phyloP scores from a whole-genome alignment of 768 basidiomycete genomes.

The Tricholoma furcatifolium region DNA sequence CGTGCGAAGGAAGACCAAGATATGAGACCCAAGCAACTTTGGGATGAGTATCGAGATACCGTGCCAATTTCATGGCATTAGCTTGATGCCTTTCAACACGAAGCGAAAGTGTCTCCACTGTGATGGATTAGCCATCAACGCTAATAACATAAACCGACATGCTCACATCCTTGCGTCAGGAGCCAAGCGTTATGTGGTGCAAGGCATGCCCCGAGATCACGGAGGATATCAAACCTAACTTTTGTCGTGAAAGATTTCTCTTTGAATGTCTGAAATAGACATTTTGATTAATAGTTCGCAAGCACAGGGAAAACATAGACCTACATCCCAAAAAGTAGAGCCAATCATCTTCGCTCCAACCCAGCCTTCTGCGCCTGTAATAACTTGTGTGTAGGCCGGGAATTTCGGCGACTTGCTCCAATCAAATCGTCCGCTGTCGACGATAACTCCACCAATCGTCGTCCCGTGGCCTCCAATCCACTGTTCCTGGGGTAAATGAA shows the following conservation, averaged over 20 bases:
- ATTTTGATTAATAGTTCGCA: not conserved
- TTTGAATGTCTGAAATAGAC: constrained; percentile 13
- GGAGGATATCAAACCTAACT: constrained; percentile 49
- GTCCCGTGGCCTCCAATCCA: constrained; percentile 72
- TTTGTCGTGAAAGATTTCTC: constrained; percentile 20
- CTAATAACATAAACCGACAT: not conserved
- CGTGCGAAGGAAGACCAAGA: constrained; percentile 52
- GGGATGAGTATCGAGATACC: constrained; percentile 51
- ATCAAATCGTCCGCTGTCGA: constrained; percentile 62
- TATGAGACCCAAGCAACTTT: constrained; percentile 66
- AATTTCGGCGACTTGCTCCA: constrained; percentile 54
- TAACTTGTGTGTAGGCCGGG: constrained; percentile 18
- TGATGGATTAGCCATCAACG: constrained; percentile 34
- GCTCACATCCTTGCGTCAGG: constrained; percentile 44
- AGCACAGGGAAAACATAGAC: not conserved
- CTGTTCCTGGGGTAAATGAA: constrained; percentile 42
- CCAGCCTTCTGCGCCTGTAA: constrained; percentile 11
- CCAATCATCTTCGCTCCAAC: constrained; percentile 14
- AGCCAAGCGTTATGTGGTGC: constrained; percentile 62
- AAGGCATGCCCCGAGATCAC: constrained; percentile 51
- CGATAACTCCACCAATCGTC: constrained; percentile 59
- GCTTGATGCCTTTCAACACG: constrained; percentile 56
- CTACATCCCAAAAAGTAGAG: constrained; percentile 16
- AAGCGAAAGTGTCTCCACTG: constrained; percentile 58
- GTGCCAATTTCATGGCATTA: constrained; percentile 44